Conservation (phyloP, 2,329 filamentous ascomycete species). For the Arthrobotrys iridis region DNA sequence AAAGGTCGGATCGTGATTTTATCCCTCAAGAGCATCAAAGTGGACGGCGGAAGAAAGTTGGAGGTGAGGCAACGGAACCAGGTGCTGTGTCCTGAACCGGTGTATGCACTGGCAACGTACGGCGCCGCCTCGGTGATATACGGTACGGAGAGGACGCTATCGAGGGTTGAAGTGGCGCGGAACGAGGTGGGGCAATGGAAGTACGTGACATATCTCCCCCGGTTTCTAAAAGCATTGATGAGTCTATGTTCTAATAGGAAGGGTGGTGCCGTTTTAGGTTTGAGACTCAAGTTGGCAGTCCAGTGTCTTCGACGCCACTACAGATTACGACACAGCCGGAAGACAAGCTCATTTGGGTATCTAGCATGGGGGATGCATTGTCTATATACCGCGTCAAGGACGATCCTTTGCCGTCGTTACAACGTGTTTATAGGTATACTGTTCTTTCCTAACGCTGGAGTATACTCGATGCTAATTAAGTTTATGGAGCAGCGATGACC, state of each 20-base stretch:
- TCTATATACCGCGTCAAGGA: conserved; percentile 29
- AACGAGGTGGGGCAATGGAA: conserved; percentile 35
- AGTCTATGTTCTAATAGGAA: neutral
- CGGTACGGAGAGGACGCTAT: conserved; percentile 27
- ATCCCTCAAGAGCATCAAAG: conserved; percentile 33
- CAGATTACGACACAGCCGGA: conserved; percentile 33
- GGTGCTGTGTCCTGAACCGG: conserved; percentile 57
- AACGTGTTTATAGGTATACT: conserved; percentile 23
- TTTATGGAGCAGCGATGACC: conserved; percentile 44
- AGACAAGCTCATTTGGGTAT: conserved; percentile 29
- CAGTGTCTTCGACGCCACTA: conserved; percentile 29
- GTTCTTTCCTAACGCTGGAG: no score
- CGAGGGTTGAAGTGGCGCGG: conserved; percentile 31
- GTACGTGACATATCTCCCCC: neutral
- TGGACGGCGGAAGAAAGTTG: conserved; percentile 21
- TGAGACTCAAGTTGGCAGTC: conserved; percentile 15
- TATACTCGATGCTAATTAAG: no score
- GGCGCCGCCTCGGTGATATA: conserved; percentile 51
- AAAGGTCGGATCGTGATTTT: conserved; percentile 57
- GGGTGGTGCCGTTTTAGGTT: conserved; percentile 20
- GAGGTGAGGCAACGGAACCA: conserved; percentile 57
- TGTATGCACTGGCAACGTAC: conserved; percentile 58
- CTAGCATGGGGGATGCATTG: conserved; percentile 25
- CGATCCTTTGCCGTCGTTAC: conserved; percentile 5
- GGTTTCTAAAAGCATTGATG: neutral